Evolutionary conservation across 805 yeast genomes (phyloP).

Genomic region (Ogataea salicorniae): DNA sequence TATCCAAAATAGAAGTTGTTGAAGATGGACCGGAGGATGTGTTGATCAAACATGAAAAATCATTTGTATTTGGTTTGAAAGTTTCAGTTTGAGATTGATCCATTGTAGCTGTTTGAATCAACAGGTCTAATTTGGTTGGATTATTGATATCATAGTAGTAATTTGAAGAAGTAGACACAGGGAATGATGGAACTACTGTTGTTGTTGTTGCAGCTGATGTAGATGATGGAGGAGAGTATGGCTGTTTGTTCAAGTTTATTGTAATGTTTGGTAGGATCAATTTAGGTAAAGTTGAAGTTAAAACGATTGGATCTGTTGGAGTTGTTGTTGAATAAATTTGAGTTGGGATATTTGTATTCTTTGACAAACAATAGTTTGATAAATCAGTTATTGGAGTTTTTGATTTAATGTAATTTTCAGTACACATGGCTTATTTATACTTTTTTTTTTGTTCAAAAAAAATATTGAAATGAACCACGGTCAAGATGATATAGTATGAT

Average conservation of each 20-base stretch:
- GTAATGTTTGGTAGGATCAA: slow-evolving; percentile 4
- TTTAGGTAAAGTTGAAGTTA: slow-evolving; percentile 11
- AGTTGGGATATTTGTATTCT: slow-evolving; percentile 27
- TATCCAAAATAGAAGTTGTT: neutral
- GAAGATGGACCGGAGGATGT: slow-evolving; percentile 1
- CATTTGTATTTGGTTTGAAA: neutral
- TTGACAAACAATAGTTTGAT: slow-evolving; percentile 26
- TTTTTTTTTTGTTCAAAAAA: too few relatives aligned
- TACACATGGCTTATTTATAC: slow-evolving; percentile 16
- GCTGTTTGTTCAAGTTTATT: neutral
- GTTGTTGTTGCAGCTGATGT: neutral
- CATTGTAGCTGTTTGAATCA: slow-evolving; percentile 29
- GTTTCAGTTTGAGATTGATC: slow-evolving; percentile 3
- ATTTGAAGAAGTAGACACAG: neutral
- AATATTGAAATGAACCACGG: too few relatives aligned
- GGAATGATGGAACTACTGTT: neutral
- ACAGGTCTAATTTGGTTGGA: slow-evolving; percentile 25
- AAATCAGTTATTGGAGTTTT: slow-evolving; percentile 27
- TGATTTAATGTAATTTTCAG: slow-evolving; percentile 22
- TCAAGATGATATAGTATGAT: too few relatives aligned
- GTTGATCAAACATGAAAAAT: neutral
- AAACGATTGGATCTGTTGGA: slow-evolving; percentile 9
- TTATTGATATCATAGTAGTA: slow-evolving; percentile 1
- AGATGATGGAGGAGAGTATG: neutral
- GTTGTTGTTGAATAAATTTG: slow-evolving; percentile 13